phyloP scores from a whole-genome alignment of 2,329 filamentous ascomycete species.

The Boeremia exigua region DNA sequence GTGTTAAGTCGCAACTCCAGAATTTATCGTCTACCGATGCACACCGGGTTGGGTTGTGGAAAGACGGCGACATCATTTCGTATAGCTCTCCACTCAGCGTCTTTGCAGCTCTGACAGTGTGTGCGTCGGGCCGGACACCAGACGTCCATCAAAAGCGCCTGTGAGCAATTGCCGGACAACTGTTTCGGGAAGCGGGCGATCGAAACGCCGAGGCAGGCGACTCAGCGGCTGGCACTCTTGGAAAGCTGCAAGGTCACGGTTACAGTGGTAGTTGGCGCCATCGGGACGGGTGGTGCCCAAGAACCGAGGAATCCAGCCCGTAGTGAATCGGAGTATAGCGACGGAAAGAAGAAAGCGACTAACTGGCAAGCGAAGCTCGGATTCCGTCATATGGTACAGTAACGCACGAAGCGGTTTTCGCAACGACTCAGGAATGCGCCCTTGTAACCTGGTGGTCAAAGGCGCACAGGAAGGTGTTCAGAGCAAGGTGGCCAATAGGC shows the following conservation, averaged over 20 bases:
- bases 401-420: background rate
- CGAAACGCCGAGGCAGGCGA: conserved; percentile 20
- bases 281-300: conserved; percentile 4
- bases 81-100: background rate
- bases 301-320: conserved; percentile 5
- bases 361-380: background rate
- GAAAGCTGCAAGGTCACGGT: conserved; percentile 15
- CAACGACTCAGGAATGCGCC: background rate
- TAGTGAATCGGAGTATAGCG: background rate
- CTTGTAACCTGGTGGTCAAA: conserved; percentile 2
- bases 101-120: background rate
- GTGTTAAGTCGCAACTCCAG: conserved; percentile 14
- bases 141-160: conserved; percentile 1
- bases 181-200: conserved; percentile 20
- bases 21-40: background rate
- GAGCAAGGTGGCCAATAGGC: conserved; percentile 10
- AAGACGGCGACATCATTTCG: background rate
- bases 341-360: background rate
- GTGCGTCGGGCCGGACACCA: conserved; percentile 11
- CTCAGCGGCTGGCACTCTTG: conserved; percentile 2
- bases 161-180: conserved; percentile 8
- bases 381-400: background rate
- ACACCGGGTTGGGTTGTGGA: too few species aligned
- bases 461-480: conserved; percentile 7
- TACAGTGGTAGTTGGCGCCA: conserved; percentile 17